Evolutionary conservation across 2,329 filamentous ascomycete genomes (phyloP).

Genomic region (Triangularia verruculosa): DNA sequence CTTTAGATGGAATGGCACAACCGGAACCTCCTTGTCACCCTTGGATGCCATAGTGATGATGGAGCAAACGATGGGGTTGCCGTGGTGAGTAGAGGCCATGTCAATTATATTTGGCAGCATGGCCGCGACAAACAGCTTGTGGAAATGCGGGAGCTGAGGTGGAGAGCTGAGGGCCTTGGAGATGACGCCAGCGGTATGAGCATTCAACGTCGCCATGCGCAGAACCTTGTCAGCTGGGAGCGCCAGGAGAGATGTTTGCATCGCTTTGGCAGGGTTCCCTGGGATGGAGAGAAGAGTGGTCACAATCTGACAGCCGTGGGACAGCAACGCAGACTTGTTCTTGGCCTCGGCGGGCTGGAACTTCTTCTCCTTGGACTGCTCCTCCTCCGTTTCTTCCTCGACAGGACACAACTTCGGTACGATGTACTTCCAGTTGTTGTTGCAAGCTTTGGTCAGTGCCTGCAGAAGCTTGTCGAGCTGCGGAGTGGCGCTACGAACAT

Average conservation of each 20-base stretch:
- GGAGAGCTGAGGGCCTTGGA: conserved; percentile 48
- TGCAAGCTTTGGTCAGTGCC: conserved; percentile 48
- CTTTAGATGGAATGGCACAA: conserved; percentile 57
- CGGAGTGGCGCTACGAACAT: conserved; percentile 59
- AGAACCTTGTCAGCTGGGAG: conserved; percentile 56
- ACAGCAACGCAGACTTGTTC: conserved; percentile 56
- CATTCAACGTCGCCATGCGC: conserved; percentile 59
- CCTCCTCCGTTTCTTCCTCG: conserved; percentile 30
- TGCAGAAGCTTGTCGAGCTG: conserved; percentile 48
- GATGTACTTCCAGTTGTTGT: conserved; percentile 45
- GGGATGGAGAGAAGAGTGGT: conserved; percentile 75
- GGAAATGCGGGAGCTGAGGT: conserved; percentile 50
- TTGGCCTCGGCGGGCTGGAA: conserved; percentile 18
- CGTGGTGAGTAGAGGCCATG: conserved; percentile 49
- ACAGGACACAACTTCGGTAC: conserved; percentile 50
- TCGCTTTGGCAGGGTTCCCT: conserved; percentile 63
- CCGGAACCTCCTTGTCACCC: conserved; percentile 40
- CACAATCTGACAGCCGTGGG: conserved; percentile 78
- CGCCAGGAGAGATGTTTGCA: conserved; percentile 69
- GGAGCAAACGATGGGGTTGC: conserved; percentile 50
- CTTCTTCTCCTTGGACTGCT: conserved; percentile 28
- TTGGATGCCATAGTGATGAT: conserved; percentile 50
- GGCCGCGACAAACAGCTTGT: conserved; percentile 52
- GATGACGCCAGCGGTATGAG: conserved; percentile 49
- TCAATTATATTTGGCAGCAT: conserved; percentile 45